Conservation (phyloP, 768 basidiomycete species). For the Hortiboletus campestris region DNA sequence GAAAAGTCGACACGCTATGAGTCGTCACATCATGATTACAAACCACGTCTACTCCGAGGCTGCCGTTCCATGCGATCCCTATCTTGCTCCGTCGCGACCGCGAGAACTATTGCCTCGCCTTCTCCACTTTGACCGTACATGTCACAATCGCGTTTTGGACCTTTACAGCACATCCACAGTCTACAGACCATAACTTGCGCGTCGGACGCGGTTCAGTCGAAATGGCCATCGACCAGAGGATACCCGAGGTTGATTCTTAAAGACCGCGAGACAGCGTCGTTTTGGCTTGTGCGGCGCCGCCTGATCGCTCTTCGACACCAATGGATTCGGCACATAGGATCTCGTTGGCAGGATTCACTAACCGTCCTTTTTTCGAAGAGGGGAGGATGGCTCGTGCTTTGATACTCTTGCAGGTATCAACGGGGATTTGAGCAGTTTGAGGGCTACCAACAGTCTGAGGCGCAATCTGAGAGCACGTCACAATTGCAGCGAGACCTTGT, state of each 20-base stretch:
- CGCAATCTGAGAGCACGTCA: no score
- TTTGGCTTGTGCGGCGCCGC: conserved; percentile 78
- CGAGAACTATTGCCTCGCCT: conserved; percentile 92
- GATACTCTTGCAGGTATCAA: conserved; percentile 85
- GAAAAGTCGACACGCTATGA: not conserved
- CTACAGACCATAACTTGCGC: conserved; percentile 79
- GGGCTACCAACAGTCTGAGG: no score
- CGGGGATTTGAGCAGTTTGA: no score
- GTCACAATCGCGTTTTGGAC: conserved; percentile 83
- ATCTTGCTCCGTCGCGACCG: conserved; percentile 52
- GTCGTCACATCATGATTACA: no score
- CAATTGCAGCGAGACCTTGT: no score
- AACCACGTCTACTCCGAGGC: conserved; percentile 42
- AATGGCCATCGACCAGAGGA: conserved; percentile 90
- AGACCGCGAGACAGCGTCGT: conserved; percentile 82
- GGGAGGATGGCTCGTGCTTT: conserved; percentile 84
- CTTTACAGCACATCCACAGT: conserved; percentile 94
- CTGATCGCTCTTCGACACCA: conserved; percentile 87
- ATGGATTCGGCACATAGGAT: conserved; percentile 90
- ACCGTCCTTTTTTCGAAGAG: conserved; percentile 89
- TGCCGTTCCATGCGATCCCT: conserved; percentile 76
- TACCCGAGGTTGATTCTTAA: conserved; percentile 88
- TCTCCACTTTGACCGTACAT: conserved; percentile 92
- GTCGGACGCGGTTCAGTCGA: conserved; percentile 89
- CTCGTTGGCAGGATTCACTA: conserved; percentile 83